Evolutionary conservation across 441 rosid genomes (phyloP), one percentile per base, ranked within the genome.

Genomic region (Pelargonium citronellum): DNA sequence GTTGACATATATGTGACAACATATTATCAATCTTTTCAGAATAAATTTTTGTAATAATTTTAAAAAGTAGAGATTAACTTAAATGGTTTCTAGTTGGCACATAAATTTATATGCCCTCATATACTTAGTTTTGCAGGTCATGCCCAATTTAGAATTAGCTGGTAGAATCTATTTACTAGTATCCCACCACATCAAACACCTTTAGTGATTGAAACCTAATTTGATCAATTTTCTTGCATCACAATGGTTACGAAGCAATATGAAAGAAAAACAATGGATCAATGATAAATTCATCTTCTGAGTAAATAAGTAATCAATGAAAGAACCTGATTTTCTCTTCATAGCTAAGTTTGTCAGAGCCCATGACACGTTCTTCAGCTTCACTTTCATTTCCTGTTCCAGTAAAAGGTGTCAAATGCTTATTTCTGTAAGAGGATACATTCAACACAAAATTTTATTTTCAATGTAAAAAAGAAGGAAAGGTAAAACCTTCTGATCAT

Each of bases 321-420:
- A 70, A 78, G 64, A 51, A 95, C 99, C 99, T 79, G 91, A 85
- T 79, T 79, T 70, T 79, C 77, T 84, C 85, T 86, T 89, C 87
- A 80, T 71, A 77, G 91, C 74, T 64, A 92, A 80, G 87, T 90
- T 82, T 71, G 93, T 53, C 60, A 92, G 88, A 79, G 96, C 99
- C 97, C 97, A 92, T 3, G 95, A 83, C 61, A 89, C 87, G 79
- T 89, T 88, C 89, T 85, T 95, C 82, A 89, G 80, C 80, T 84
- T 95, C 67, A 87, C 87, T 84, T 80, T 89, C 73, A 67, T 71
- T 49, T 75, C 89, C 99, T 91, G 87, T 53, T 64, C 55, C 43
- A 65, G 65, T 34, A 51, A 41, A n/a, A 80, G 66, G 71, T 70
- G 70, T 71, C 68, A 80, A 6, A 78, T 71, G 74, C 73, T 55